phyloP scores from a whole-genome alignment of 768 basidiomycete genomes.

The Pulveroboletus sp. region DNA sequence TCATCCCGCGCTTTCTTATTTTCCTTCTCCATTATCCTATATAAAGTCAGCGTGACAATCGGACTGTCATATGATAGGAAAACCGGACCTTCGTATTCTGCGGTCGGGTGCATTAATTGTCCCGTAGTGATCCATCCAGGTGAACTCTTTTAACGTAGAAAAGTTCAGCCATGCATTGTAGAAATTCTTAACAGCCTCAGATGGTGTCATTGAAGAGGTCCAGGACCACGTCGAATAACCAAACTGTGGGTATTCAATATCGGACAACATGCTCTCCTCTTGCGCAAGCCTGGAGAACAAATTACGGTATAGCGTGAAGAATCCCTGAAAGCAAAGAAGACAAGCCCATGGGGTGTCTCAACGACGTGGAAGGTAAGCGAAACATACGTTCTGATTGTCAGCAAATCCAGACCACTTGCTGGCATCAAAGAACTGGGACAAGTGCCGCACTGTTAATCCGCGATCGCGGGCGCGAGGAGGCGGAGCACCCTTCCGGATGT shows the following conservation, averaged over 20 bases:
- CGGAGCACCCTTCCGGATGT: conserved; percentile 66
- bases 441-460: conserved; percentile 74
- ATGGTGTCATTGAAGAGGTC: conserved; percentile 42
- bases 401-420: conserved; percentile 62
- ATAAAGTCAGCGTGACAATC: not conserved
- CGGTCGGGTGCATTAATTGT: conserved; percentile 81
- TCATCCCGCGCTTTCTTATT: conserved; percentile 91
- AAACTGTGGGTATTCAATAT: conserved; percentile 70
- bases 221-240: conserved; percentile 77
- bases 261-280: conserved; percentile 57
- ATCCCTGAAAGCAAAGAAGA: conserved; percentile 50
- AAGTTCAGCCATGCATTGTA: conserved; percentile 88
- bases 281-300: conserved; percentile 77
- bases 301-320: conserved; percentile 85
- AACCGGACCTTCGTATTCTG: conserved; percentile 62
- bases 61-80: not conserved
- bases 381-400: conserved; percentile 54
- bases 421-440: conserved; percentile 80
- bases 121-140: conserved; percentile 86
- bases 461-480: conserved; percentile 55
- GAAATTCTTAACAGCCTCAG: conserved; percentile 61
- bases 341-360: not conserved
- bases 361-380: not conserved
- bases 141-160: conserved; percentile 79
- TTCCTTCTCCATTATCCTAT: conserved; percentile 89